phyloP scores from a whole-genome alignment of 257 asterid genomes.

The Linaria vulgaris region DNA sequence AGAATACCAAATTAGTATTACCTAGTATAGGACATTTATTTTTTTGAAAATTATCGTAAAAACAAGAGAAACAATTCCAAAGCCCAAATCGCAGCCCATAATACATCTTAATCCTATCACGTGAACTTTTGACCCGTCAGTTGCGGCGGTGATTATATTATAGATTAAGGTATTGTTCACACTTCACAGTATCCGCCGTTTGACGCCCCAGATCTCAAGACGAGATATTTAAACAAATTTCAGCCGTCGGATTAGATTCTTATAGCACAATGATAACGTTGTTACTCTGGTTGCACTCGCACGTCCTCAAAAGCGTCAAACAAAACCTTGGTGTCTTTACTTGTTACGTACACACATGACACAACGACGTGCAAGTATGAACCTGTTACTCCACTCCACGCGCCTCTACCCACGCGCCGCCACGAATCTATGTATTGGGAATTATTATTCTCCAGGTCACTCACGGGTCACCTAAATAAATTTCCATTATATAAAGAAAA shows the following conservation, averaged over 20 bases:
- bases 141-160: slow-evolving; percentile 33
- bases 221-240: not conserved
- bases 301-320: slow-evolving; percentile 29
- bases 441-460: not conserved
- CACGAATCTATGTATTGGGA: not conserved
- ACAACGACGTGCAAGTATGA: slow-evolving; percentile 25
- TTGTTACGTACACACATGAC: too few species aligned
- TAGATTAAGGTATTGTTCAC: not conserved
- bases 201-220: not conserved
- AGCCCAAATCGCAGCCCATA: not conserved
- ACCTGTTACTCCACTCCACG: not conserved
- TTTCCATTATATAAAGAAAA: too few species aligned
- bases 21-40: too few species aligned
- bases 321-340: slow-evolving; percentile 10
- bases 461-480: not conserved
- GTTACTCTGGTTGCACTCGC: slow-evolving; percentile 11
- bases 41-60: too few species aligned
- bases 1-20: too few species aligned
- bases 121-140: slow-evolving; percentile 27
- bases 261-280: not conserved
- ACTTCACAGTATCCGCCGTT: not conserved
- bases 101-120: not conserved
- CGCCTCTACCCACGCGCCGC: not conserved
- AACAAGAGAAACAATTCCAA: not conserved
- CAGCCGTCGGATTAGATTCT: slow-evolving; percentile 24